Evolutionary conservation across 1,284 basidiomycete genomes (phyloP).

Genomic region (Rhodotorula sp.): DNA sequence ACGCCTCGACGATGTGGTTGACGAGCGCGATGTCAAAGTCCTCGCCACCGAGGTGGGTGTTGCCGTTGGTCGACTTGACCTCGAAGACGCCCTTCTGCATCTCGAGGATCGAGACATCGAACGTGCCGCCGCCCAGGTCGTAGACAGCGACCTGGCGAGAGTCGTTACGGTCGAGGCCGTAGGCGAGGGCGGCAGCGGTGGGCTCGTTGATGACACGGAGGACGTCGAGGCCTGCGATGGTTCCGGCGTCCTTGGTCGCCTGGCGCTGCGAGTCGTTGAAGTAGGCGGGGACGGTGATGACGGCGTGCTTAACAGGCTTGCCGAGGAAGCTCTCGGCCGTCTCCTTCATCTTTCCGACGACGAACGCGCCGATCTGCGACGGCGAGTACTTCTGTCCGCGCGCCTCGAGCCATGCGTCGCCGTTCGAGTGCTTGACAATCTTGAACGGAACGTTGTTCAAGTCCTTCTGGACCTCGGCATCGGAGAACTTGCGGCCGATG

Average conservation of each 20-base stretch:
- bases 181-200: conserved; percentile 94
- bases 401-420: conserved; percentile 71
- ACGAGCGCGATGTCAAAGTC: conserved; percentile 91
- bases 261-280: conserved; percentile 99
- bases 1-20: conserved; percentile 81
- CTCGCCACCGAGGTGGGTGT: conserved; percentile 98
- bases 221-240: conserved; percentile 94
- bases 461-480: conserved; percentile 90
- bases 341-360: conserved; percentile 92
- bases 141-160: conserved; percentile 92
- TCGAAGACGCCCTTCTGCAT: conserved; percentile 99
- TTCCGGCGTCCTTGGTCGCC: conserved; percentile 96
- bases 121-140: conserved; percentile 90
- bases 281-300: conserved; percentile 95
- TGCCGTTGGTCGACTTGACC: conserved; percentile 98
- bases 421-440: conserved; percentile 67
- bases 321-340: conserved; percentile 90
- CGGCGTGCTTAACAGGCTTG: conserved; percentile 86
- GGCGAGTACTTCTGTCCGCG: conserved; percentile 61
- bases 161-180: conserved; percentile 82
- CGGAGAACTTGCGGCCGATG: conserved; percentile 89
- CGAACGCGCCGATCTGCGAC: conserved; percentile 68
- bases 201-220: conserved; percentile 99
- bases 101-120: conserved; percentile 97
- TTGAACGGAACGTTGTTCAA: conserved; percentile 60